Conservation (phyloP, 352 stramenopile genomes). For the Thalassiosira pacifica region DNA sequence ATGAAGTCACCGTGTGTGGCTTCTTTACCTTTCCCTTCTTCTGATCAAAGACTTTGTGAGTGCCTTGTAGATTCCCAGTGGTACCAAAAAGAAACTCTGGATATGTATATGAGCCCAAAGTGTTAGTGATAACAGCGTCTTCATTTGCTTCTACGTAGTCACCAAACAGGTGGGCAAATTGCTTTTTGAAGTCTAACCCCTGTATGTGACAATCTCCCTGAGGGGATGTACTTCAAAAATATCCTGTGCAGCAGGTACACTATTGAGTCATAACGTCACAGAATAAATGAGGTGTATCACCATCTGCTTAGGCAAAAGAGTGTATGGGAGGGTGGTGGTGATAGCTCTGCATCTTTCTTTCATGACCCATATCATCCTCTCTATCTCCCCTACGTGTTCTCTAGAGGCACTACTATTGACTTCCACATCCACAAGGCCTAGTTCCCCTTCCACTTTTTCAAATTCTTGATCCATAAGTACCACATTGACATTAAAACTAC, state of each 20-base stretch:
- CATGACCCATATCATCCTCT: constrained; percentile 58
- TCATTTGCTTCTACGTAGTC: constrained; percentile 68
- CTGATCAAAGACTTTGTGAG: constrained; percentile 14
- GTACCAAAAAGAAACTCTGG: constrained; percentile 53
- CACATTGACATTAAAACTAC: constrained; percentile 49
- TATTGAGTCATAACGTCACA: constrained; percentile 61
- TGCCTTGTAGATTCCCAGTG: constrained; percentile 54
- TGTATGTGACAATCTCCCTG: constrained; percentile 39
- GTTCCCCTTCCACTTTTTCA: constrained; percentile 18
- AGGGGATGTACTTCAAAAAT: constrained; percentile 42
- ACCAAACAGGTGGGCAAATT: constrained; percentile 56
- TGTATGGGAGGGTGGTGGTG: constrained; percentile 58
- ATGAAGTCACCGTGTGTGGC: not conserved
- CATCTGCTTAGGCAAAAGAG: constrained; percentile 46
- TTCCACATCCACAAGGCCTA: not conserved
- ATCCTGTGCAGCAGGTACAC: constrained; percentile 25
- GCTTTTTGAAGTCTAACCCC: constrained; percentile 45
- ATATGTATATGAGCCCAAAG: constrained; percentile 35
- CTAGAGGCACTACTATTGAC: constrained; percentile 39
- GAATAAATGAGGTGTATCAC: constrained; percentile 50
- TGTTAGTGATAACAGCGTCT: constrained; percentile 43
- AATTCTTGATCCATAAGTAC: constrained; percentile 63
- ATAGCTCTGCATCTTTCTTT: constrained; percentile 55
- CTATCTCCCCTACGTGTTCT: constrained; percentile 67
- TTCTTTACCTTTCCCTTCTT: constrained; percentile 5